phyloP scores from a whole-genome alignment of 371 early-diverging fungal species.

The Apophysomyces ossiformis region DNA sequence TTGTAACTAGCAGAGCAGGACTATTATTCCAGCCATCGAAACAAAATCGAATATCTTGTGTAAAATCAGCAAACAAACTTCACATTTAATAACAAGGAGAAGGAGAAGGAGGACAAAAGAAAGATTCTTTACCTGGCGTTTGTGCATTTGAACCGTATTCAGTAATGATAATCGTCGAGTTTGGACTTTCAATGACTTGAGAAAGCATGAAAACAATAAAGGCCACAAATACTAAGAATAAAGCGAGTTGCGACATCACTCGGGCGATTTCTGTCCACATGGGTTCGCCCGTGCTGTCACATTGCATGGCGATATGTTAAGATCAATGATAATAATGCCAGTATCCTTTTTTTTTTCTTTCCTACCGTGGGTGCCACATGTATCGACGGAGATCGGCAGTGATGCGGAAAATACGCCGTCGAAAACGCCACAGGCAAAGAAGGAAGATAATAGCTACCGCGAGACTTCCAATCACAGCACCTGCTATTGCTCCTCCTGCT shows the following conservation, averaged over 20 bases:
- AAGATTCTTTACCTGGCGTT: constrained; percentile 17
- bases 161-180: constrained; percentile 13
- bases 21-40: constrained; percentile 20
- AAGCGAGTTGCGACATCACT: constrained; percentile 20
- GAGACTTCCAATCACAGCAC: constrained; percentile 18
- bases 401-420: constrained; percentile 4
- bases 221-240: constrained; percentile 23
- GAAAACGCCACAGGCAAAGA: constrained; percentile 19
- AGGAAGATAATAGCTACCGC: constrained; percentile 8
- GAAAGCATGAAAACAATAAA: constrained; percentile 29
- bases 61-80: background rate
- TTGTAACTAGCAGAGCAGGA: background rate
- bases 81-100: background rate
- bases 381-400: constrained; percentile 20
- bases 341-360: background rate
- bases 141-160: constrained; percentile 13
- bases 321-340: background rate
- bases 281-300: constrained; percentile 36
- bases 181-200: constrained; percentile 34
- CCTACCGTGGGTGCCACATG: constrained; percentile 32
- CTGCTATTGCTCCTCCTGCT: constrained; percentile 23
- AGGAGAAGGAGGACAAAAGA: background rate
- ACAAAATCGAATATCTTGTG: constrained; percentile 31
- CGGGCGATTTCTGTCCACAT: constrained; percentile 36
- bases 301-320: background rate